Percentiles rank a stretch among this genome's conserved stretches.
Conservation (phyloP, 2,329 filamentous ascomycete genomes). For the Boeremia exigua region DNA sequence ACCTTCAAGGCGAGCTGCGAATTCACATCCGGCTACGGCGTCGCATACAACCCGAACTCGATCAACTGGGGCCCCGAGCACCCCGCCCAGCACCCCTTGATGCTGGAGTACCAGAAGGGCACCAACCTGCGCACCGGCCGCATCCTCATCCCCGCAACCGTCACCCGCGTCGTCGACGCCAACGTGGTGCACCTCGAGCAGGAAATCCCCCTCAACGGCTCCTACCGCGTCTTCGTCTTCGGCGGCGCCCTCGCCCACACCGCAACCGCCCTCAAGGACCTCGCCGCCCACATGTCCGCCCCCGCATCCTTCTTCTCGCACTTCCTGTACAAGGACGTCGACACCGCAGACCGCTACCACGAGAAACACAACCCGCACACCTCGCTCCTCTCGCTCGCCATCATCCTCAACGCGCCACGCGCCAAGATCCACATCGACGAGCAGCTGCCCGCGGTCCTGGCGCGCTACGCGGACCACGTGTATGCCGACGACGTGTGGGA, state of each 20-base stretch:
- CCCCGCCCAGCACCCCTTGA: conserved; percentile 71
- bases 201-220: conserved; percentile 85
- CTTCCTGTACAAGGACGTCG: conserved; percentile 68
- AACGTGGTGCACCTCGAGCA: conserved; percentile 92
- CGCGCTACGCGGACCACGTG: conserved; percentile 79
- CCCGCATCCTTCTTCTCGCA: conserved; percentile 74
- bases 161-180: conserved; percentile 85
- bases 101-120: conserved; percentile 63
- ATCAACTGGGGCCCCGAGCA: conserved; percentile 84
- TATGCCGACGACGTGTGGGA: conserved; percentile 87
- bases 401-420: conserved; percentile 73
- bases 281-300: conserved; percentile 68
- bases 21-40: conserved; percentile 91
- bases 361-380: conserved; percentile 87
- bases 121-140: conserved; percentile 74
- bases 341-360: conserved; percentile 62
- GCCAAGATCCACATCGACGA: conserved; percentile 73
- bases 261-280: conserved; percentile 72
- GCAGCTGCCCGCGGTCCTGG: conserved; percentile 73
- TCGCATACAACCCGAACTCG: conserved; percentile 80
- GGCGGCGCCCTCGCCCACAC: conserved; percentile 68
- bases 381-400: conserved; percentile 78
- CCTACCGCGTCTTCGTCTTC: conserved; percentile 86
- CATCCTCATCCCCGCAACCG: conserved; percentile 77
- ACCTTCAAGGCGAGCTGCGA: conserved; percentile 91